These are phyloP conservation scores for Lasiodiplodia gonubiensis DNA, from an alignment of 2,329 filamentous ascomycete species.

Conservation along the genomic window DNA sequence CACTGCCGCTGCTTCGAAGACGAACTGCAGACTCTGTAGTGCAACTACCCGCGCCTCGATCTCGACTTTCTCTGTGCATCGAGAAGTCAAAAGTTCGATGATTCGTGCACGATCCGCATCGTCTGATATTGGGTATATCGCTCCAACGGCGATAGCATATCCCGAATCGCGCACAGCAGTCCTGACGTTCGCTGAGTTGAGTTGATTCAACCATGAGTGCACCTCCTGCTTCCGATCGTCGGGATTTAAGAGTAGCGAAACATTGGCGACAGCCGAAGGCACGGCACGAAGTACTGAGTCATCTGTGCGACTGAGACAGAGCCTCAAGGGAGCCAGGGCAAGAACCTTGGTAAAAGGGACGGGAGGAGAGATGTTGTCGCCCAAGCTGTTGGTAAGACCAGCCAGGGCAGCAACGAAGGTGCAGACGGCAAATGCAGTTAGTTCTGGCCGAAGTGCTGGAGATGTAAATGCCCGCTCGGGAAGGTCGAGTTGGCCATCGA, in stretches of 20 bases:
- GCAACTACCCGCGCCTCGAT: slow-evolving; percentile 55
- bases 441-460: slow-evolving; percentile 63
- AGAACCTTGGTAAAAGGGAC: slow-evolving; percentile 7
- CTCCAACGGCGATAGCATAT: slow-evolving; percentile 52
- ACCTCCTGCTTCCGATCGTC: slow-evolving; percentile 33
- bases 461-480: slow-evolving; percentile 48
- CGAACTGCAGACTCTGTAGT: slow-evolving; percentile 46
- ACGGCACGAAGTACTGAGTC: slow-evolving; percentile 42
- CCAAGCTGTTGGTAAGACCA: slow-evolving; percentile 46
- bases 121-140: slow-evolving; percentile 36
- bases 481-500: slow-evolving; percentile 42
- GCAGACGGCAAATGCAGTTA: slow-evolving; percentile 67
- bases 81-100: slow-evolving; percentile 43
- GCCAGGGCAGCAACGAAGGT: slow-evolving; percentile 53
- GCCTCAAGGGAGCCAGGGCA: slow-evolving; percentile 34
- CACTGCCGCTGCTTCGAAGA: slow-evolving; percentile 34
- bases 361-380: background rate
- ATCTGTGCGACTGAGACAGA: slow-evolving; percentile 45
- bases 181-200: slow-evolving; percentile 47
- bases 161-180: slow-evolving; percentile 49
- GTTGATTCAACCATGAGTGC: slow-evolving; percentile 38
- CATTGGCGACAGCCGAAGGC: slow-evolving; percentile 34
- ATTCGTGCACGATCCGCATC: slow-evolving; percentile 36
- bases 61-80: slow-evolving; percentile 44
- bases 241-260: slow-evolving; percentile 34